These are phyloP conservation scores for Ophiostoma sp. DNA, from an alignment of 2,329 filamentous ascomycete species.

Conservation along the genomic window DNA sequence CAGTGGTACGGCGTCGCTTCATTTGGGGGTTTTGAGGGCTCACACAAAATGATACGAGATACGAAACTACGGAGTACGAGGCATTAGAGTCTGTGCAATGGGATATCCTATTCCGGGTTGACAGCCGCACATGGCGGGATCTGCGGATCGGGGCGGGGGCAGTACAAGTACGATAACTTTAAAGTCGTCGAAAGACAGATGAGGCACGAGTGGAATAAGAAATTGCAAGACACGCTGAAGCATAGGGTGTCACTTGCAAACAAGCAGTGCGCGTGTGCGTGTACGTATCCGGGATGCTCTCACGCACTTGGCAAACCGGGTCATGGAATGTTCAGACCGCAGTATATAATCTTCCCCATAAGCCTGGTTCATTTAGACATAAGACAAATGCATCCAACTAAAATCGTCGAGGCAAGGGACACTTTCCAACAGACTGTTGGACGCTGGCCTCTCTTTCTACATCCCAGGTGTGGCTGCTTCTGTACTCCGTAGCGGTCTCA, in stretches of 20 bases:
- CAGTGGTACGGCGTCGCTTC: too few relatives aligned
- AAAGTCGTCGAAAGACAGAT: not conserved
- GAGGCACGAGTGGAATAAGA: not conserved
- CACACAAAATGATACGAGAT: too few relatives aligned
- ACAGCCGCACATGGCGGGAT: constrained; percentile 10
- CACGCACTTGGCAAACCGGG: too few relatives aligned
- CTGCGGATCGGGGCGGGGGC: not conserved
- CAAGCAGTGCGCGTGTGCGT: not conserved
- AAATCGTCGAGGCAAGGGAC: too few relatives aligned
- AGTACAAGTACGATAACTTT: not conserved
- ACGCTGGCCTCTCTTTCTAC: not conserved
- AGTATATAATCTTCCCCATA: too few relatives aligned
- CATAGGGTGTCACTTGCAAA: not conserved
- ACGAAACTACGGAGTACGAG: not conserved
- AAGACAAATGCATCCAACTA: too few relatives aligned
- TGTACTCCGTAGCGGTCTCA: not conserved
- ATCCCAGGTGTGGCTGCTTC: not conserved
- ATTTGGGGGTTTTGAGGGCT: too few relatives aligned
- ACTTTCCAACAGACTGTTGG: not conserved
- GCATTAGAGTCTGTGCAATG: not conserved
- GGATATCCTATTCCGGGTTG: not conserved
- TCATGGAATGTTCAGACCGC: too few relatives aligned
- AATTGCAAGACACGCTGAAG: not conserved
- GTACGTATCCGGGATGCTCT: not conserved
- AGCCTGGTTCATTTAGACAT: too few relatives aligned